These are phyloP conservation scores for Xylaria sp. DNA, from an alignment of 495 filamentous ascomycete species.

Conservation along the genomic window DNA sequence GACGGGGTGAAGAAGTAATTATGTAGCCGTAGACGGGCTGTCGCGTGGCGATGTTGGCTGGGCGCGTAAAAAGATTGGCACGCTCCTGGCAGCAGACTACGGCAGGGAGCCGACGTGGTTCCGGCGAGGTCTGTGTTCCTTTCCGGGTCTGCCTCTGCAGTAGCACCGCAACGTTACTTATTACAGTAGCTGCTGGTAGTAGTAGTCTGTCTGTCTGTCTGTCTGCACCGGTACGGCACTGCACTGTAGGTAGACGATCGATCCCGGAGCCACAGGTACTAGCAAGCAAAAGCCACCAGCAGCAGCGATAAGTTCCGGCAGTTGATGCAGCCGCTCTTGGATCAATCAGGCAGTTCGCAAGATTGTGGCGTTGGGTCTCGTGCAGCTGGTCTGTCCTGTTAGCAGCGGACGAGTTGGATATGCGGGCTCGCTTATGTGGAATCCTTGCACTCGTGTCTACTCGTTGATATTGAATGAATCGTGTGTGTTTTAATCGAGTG, in stretches of 20 bases:
- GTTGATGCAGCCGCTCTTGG: conserved; percentile 20
- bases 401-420: not conserved
- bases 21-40: conserved; percentile 1
- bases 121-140: not conserved
- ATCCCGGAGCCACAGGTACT: not conserved
- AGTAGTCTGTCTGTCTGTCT: no score
- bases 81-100: not conserved
- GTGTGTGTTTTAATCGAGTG: not conserved
- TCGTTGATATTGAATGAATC: not conserved
- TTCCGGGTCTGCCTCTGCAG: conserved; percentile 19
- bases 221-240: not conserved
- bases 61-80: conserved; percentile 6
- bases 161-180: conserved; percentile 34
- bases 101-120: conserved; percentile 14
- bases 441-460: not conserved
- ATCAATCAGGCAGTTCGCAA: conserved; percentile 22
- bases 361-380: conserved; percentile 25
- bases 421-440: conserved; percentile 3
- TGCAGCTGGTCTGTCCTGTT: conserved; percentile 2
- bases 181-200: not conserved
- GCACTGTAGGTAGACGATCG: not conserved
- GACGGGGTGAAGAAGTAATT: not conserved
- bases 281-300: not conserved
- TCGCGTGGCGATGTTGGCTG: conserved; percentile 23
- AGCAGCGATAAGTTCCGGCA: conserved; percentile 16